phyloP scores from a whole-genome alignment of 129 eudicot genomes.

The Scalesia atractyloides region DNA sequence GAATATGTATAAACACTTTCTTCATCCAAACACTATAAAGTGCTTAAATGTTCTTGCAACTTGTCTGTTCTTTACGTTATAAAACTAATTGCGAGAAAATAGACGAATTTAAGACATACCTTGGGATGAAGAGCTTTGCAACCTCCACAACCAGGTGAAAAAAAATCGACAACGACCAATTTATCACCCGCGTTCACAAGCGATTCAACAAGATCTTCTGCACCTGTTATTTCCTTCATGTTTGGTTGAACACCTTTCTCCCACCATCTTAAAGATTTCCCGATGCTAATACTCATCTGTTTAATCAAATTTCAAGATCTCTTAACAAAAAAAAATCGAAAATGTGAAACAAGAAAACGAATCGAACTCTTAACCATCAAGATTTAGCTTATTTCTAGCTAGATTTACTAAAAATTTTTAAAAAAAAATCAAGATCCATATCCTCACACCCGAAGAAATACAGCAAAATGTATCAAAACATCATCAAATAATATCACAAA shows the following conservation, averaged over 20 bases:
- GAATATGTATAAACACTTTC: background rate
- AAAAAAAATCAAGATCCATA: no score
- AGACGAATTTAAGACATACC: slow-evolving; percentile 32
- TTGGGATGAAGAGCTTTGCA: slow-evolving; percentile 90
- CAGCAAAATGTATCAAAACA: background rate
- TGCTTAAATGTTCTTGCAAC: background rate
- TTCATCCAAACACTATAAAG: background rate
- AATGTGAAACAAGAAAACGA: background rate
- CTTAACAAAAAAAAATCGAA: no score
- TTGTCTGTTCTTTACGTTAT: background rate
- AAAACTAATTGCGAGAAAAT: background rate
- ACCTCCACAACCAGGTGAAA: slow-evolving; percentile 91
- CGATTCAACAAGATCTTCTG: slow-evolving; percentile 66
- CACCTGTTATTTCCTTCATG: slow-evolving; percentile 64
- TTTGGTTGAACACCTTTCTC: slow-evolving; percentile 64
- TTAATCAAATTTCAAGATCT: slow-evolving; percentile 15
- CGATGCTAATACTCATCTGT: slow-evolving; percentile 53
- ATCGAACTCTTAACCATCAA: background rate
- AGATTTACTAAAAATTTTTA: no score
- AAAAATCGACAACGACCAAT: slow-evolving; percentile 66
- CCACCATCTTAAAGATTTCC: slow-evolving; percentile 75
- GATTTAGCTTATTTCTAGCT: no score
- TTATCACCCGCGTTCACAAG: slow-evolving; percentile 59
- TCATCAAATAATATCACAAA: background rate
- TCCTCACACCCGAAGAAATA: background rate